Base-by-base conservation (phyloP, 768 basidiomycete species). In the Pleurotus cornucopiae region DNA sequence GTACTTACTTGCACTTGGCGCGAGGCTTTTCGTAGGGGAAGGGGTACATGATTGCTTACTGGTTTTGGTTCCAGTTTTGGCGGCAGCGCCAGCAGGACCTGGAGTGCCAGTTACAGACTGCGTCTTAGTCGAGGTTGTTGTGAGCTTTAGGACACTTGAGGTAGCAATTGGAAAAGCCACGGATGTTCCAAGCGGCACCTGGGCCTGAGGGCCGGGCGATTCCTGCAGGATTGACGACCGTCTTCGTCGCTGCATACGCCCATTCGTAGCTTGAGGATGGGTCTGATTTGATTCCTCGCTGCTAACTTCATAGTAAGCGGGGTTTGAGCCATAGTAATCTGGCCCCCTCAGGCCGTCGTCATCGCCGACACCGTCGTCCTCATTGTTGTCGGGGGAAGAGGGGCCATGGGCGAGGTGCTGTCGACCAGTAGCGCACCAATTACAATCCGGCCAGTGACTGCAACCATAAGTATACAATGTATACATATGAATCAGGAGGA, bases 391-490 rank as follows among this genome's bases (percentile, higher is more conserved):
- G 13, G 49, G 54, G 47, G 65, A 62, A 51, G 51, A 53, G n/a
- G 16, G 9, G 2, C 37, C 37, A 26, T 65, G 64, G 30, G 63
- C 63, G 12, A 68, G 48, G 56, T 71, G 66, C 12, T 59, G 62
- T 14, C 65, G 59, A 21, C 63, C 62, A 25, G 57, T 45, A 16
- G 57, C 54, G 58, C 81, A 83, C 79, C 79, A 81, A 59, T 79
- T 73, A 61, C 81, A 83, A 47, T 79, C 51, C 1, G 81, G 79
- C 81, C 81, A 83, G 62, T 81, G 79, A 58, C 79, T 81, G 45
- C 1, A 26, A 55, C 3, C 39, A 11, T 18, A 20, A 4, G 69
- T 71, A 51, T 40, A 16, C 56, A 30, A 20, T 2, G 69, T 71
- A 51, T 40, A 16, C 56, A 30, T 40, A 9, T n/a, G 18, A 4